Conservation (phyloP, 805 yeast species). For the Candida caryicola region DNA sequence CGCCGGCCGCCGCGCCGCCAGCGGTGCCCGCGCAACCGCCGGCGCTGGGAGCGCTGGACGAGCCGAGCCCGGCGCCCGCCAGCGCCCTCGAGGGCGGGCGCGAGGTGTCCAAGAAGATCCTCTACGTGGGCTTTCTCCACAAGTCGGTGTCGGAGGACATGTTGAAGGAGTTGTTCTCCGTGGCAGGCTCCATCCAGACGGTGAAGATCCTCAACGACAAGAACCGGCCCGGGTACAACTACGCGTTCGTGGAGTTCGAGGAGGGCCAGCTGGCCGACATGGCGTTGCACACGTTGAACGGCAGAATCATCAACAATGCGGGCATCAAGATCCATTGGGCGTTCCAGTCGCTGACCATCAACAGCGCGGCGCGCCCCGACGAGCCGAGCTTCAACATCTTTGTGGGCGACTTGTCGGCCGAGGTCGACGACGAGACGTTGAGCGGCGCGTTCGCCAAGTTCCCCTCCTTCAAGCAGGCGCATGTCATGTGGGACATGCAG, state of each 20-base stretch:
- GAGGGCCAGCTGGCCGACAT: constrained; percentile 54
- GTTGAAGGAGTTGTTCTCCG: constrained; percentile 59
- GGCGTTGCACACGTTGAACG: constrained; percentile 62
- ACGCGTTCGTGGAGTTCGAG: constrained; percentile 79
- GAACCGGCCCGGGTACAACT: constrained; percentile 68
- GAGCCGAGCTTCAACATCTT: constrained; percentile 66
- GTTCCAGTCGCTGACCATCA: constrained; percentile 71
- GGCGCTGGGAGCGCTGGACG: too few species aligned
- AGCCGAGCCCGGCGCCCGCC: constrained; percentile 35
- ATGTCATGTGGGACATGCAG: constrained; percentile 97
- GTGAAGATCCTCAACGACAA: constrained; percentile 76
- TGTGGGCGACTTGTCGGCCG: constrained; percentile 82
- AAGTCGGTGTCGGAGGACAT: constrained; percentile 62
- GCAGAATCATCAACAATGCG: constrained; percentile 50
- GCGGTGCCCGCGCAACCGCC: too few species aligned
- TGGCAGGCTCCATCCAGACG: constrained; percentile 57
- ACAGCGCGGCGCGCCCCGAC: constrained; percentile 35
- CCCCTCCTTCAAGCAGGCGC: constrained; percentile 70
- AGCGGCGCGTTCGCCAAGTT: constrained; percentile 54
- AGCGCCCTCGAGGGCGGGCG: constrained; percentile 78
- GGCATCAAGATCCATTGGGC: constrained; percentile 78
- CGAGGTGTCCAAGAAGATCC: constrained; percentile 66
- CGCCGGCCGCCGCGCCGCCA: not conserved
- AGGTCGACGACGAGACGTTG: constrained; percentile 75
- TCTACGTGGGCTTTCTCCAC: constrained; percentile 75